These are phyloP conservation scores for Vitis rotundifolia DNA, from an alignment of 164 flowering plant species.

Conservation along the genomic window DNA sequence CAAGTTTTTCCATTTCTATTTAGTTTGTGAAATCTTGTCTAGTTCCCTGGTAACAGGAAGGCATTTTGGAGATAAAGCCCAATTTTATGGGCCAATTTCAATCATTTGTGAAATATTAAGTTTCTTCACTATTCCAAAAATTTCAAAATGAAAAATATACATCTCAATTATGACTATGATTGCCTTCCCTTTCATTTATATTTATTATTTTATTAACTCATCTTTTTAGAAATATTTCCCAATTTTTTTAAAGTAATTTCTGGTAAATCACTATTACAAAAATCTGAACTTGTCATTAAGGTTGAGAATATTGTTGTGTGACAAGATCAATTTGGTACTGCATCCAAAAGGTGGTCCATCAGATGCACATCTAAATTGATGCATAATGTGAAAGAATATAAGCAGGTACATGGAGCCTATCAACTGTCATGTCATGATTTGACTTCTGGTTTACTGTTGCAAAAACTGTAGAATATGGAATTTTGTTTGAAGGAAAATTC, in stretches of 20 bases:
- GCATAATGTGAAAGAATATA: background rate
- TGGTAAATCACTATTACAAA: too few relatives aligned
- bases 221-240: background rate
- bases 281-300: too few relatives aligned
- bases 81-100: background rate
- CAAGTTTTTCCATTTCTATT: background rate
- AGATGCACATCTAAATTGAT: background rate
- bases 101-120: background rate
- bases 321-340: too few relatives aligned
- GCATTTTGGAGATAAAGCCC: background rate
- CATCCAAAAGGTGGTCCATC: background rate
- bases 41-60: background rate
- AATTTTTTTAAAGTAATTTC: too few relatives aligned
- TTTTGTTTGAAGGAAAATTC: too few relatives aligned
- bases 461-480: background rate
- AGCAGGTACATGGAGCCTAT: background rate
- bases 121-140: background rate
- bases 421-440: background rate
- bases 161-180: background rate
- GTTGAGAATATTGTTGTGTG: too few relatives aligned
- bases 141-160: background rate
- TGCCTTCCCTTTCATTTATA: background rate
- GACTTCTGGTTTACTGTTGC: background rate
- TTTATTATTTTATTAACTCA: background rate
- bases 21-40: background rate